Base-by-base conservation (phyloP, 805 yeast genomes). In the Wickerhamomyces subpelliculosus region DNA sequence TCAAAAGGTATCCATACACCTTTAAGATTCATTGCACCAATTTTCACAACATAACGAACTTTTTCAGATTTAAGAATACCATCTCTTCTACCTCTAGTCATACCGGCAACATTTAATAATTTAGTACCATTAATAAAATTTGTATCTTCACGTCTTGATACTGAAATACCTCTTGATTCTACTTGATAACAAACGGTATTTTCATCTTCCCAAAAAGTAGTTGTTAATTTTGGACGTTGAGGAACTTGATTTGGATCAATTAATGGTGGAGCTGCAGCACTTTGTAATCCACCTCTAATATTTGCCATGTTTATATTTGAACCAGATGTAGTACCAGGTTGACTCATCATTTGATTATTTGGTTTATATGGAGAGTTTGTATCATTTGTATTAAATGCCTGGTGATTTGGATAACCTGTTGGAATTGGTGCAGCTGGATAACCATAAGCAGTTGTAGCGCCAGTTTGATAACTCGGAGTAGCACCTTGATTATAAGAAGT, bases 1-100 rank as follows among this genome's bases (percentile, higher is more conserved):
- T 79, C 85, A 55, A 79, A 79, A 6, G 86, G 86, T 37, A 79
- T 78, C 86, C 86, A 79, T 27, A 79, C 86, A 33, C 86, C 86
- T 54, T 79, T 79, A 45, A 79, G 62, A 55, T 79, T 82, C 84
- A 79, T 79, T 13, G 80, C 74, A n/a, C 86, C 86, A 51, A 79
- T 78, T 55, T 79, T 79, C 24, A 79, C 84, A 31, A 79, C 86
- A 49, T 78, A 80, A 27, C 85, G 64, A 16, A 75, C 73, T 55
- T 79, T 79, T 55, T 79, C 86, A 38, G 73, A 67, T 55, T 79
- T 79, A 35, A 79, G 63, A 38, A 79, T 79, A 18, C 86, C 86
- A 56, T 79, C 86, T 54, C 86, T 63, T 40, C 85, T 65, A 27
- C 86, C 86, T 50, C 86, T 65, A 12, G 84, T 79, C 84, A 79